Evolutionary conservation across 2,329 filamentous ascomycete genomes (phyloP), one percentile per base, ranked within the genome.

Genomic region (Nemania sp.): DNA sequence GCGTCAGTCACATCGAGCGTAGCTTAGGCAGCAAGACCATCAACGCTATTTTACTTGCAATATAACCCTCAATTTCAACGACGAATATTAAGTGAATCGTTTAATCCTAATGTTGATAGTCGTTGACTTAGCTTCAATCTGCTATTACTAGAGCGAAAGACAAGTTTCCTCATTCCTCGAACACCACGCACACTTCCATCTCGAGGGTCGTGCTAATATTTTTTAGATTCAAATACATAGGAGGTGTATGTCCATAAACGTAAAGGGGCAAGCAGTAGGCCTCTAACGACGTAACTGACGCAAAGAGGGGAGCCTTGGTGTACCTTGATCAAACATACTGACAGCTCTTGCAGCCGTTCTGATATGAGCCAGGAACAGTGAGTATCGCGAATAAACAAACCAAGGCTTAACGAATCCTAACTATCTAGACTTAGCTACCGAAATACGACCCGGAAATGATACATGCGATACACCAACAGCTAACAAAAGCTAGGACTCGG

Each of bases 11-110:
- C 8, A 20, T 54, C n/a, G 24, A 5, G 11, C 52, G 53, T 29
- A 35, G 10, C 22, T 22, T 60, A 6, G 24, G 24, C 7, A 52
- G 24, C 35, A 32, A 24, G 20, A 24, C 8, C 35, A 24, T 54
- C n/a, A 38, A 24, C 15, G 13, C 26, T 22, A 7, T 47, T 61
- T 18, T 18, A 22, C 22, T 41, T 18, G 6, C 57, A n/a, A 61
- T 49, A 57, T 41, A 32, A 43, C 35, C 7, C 49, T n/a, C 15
- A 7, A 10, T 22, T 54, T 15, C 7, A 47, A 57, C 10, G n/a
- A 55, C 5, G 47, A 24, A n/a, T 15, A 18, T 38, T 27, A 27
- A 51, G 32, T 56, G 43, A 62, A 51, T 45, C 41, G 29, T 52
- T 13, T 18, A n/a, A 20, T 38, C 59, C 47, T 29, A 15, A 49